phyloP scores from a whole-genome alignment of 441 rosid species.

The Isatis lusitanica region DNA sequence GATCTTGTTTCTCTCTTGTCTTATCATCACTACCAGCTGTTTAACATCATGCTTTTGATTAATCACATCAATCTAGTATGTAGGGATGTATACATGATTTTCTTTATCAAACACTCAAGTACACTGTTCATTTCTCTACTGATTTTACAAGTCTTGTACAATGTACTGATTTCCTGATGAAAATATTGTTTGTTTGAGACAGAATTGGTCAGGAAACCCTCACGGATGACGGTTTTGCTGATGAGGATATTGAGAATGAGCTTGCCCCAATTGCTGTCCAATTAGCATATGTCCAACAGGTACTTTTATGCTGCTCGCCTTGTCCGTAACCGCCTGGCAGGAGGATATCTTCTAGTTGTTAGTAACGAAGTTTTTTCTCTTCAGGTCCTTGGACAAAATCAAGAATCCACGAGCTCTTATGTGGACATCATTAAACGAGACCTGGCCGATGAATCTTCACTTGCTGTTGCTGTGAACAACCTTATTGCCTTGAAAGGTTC shows the following conservation, averaged over 20 bases:
- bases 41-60: background rate
- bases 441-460: conserved; percentile 74
- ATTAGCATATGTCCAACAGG: conserved; percentile 87
- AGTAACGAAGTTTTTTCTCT: conserved; percentile 29
- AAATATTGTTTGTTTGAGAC: conserved; percentile 21
- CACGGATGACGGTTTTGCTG: conserved; percentile 69
- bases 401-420: conserved; percentile 68
- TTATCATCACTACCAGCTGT: background rate
- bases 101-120: background rate
- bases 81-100: background rate
- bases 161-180: background rate
- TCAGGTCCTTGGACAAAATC: conserved; percentile 67
- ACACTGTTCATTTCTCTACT: background rate
- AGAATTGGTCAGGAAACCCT: conserved; percentile 92
- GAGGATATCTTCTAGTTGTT: background rate
- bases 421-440: conserved; percentile 59
- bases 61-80: background rate
- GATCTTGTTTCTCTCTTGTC: background rate
- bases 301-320: conserved; percentile 21
- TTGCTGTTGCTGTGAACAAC: conserved; percentile 85
- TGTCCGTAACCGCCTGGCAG: background rate
- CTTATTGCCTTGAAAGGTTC: conserved; percentile 75
- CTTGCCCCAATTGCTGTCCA: conserved; percentile 84
- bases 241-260: conserved; percentile 83
- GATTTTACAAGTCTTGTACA: conserved; percentile 7